Evolutionary conservation across 2,329 filamentous ascomycete species (phyloP).

Genomic region (Colletotrichum endophyticum): DNA sequence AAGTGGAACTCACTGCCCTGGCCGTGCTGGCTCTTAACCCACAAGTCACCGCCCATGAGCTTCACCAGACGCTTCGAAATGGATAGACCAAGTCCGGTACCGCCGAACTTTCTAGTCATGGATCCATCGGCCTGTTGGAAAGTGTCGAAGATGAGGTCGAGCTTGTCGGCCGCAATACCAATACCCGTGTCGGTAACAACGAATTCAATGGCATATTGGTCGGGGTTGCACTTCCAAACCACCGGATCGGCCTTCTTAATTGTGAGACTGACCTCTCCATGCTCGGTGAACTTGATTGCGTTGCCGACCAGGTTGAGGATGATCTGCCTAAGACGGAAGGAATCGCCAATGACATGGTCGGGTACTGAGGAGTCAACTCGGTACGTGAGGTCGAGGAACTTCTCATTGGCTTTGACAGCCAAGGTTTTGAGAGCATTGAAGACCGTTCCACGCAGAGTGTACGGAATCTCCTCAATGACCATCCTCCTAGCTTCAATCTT

Average conservation of each 20-base stretch:
- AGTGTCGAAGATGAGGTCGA: constrained; percentile 97
- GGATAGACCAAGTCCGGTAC: constrained; percentile 90
- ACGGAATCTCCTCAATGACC: constrained; percentile 98
- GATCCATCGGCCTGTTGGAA: constrained; percentile 99
- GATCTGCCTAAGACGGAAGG: constrained; percentile 94
- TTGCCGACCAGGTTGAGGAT: constrained; percentile 98
- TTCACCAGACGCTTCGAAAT: constrained; percentile 96
- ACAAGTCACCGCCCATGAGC: constrained; percentile 94
- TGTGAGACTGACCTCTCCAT: constrained; percentile 94
- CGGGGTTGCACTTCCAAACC: constrained; percentile 67
- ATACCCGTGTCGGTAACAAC: constrained; percentile 96
- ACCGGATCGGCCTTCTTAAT: constrained; percentile 73
- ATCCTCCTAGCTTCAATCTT: constrained; percentile 95
- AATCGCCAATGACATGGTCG: constrained; percentile 94
- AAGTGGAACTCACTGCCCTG: constrained; percentile 96
- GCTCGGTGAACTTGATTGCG: constrained; percentile 98
- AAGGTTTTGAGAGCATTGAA: constrained; percentile 97
- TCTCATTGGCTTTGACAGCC: constrained; percentile 97
- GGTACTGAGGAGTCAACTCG: constrained; percentile 92
- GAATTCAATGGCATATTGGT: constrained; percentile 94
- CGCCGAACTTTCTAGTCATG: constrained; percentile 94
- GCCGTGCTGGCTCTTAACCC: constrained; percentile 92
- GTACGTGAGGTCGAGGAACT: constrained; percentile 90
- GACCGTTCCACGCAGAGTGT: constrained; percentile 90
- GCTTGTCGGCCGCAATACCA: constrained; percentile 92